Conservation (phyloP, 2,329 filamentous ascomycete species). For the Acarospora socialis region DNA sequence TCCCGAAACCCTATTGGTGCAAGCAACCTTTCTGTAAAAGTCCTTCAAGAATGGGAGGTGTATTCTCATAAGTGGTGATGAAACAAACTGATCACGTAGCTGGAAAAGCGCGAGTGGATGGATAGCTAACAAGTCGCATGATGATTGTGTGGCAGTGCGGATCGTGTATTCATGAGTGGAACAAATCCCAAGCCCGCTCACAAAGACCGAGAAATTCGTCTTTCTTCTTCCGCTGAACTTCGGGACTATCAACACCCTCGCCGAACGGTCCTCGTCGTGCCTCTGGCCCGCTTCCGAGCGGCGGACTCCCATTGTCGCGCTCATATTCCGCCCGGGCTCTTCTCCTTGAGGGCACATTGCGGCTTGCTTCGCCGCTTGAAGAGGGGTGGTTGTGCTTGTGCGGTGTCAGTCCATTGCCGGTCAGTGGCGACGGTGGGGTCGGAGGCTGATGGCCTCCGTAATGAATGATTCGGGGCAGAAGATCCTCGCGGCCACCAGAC, state of each 20-base stretch:
- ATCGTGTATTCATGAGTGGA: constrained; percentile 85
- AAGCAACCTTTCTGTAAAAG: too few species aligned
- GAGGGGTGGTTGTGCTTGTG: constrained; percentile 34
- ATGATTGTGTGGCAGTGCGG: too few species aligned
- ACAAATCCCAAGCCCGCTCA: constrained; percentile 86
- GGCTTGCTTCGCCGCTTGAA: constrained; percentile 54
- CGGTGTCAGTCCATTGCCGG: constrained; percentile 25
- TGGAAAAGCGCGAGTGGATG: too few species aligned
- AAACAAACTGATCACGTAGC: too few species aligned
- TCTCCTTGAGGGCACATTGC: constrained; percentile 49
- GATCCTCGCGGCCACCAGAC: constrained; percentile 78
- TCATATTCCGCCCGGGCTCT: constrained; percentile 84
- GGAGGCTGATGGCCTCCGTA: constrained; percentile 90
- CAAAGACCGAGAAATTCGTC: constrained; percentile 83
- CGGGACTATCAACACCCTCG: constrained; percentile 67
- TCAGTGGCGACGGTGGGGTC: constrained; percentile 64
- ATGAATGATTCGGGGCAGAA: constrained; percentile 86
- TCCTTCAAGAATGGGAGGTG: too few species aligned
- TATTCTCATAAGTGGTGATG: too few species aligned
- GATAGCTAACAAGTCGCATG: too few species aligned
- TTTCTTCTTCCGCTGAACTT: constrained; percentile 72
- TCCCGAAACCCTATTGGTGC: too few species aligned
- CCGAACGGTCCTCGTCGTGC: constrained; percentile 54
- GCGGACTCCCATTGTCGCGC: constrained; percentile 69
- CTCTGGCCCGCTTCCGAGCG: constrained; percentile 59